A percentile compares a stretch with the other conserved stretches of the same genome.
These are phyloP conservation scores for Leccinum fibrillosum DNA, from an alignment of 768 basidiomycete genomes.

Conservation along the genomic window DNA sequence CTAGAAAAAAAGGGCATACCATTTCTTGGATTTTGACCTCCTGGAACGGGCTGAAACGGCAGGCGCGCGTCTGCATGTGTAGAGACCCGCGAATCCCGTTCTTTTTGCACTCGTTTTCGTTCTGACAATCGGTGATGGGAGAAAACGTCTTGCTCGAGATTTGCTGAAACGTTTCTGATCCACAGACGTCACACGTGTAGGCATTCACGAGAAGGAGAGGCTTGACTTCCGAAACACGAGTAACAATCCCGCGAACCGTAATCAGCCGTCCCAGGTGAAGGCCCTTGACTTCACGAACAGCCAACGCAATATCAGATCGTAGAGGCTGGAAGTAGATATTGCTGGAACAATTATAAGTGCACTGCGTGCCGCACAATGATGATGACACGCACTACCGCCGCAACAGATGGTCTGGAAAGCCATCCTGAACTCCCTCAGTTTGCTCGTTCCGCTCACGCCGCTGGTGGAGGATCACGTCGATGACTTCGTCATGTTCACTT, in stretches of 20 bases:
- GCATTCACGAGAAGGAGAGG: conserved; percentile 96
- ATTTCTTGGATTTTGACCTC: conserved; percentile 99
- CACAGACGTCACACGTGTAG: conserved; percentile 97
- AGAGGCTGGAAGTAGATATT: conserved; percentile 94
- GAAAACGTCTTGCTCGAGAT: conserved; percentile 89
- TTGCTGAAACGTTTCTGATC: conserved; percentile 98
- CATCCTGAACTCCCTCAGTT: conserved; percentile 65
- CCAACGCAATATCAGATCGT: conserved; percentile 68
- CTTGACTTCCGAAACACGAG: conserved; percentile 98
- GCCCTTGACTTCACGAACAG: conserved; percentile 90
- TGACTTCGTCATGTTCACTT: conserved; percentile 87
- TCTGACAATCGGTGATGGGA: conserved; percentile 86
- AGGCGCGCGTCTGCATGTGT: conserved; percentile 98
- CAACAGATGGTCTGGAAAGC: conserved; percentile 88
- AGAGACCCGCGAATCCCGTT: conserved; percentile 86
- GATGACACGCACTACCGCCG: conserved; percentile 82
- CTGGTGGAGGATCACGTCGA: conserved; percentile 95
- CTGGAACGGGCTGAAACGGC: conserved; percentile 96
- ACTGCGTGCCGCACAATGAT: background rate
- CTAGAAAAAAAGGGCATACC: conserved; percentile 42
- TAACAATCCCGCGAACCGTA: conserved; percentile 96
- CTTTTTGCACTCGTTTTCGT: conserved; percentile 78
- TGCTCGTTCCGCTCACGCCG: conserved; percentile 85
- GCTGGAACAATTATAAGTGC: conserved; percentile 41
- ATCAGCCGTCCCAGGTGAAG: conserved; percentile 87